These are phyloP conservation scores for Verticillium tricorpus DNA, from an alignment of 2,329 filamentous ascomycete species.

Conservation along the genomic window DNA sequence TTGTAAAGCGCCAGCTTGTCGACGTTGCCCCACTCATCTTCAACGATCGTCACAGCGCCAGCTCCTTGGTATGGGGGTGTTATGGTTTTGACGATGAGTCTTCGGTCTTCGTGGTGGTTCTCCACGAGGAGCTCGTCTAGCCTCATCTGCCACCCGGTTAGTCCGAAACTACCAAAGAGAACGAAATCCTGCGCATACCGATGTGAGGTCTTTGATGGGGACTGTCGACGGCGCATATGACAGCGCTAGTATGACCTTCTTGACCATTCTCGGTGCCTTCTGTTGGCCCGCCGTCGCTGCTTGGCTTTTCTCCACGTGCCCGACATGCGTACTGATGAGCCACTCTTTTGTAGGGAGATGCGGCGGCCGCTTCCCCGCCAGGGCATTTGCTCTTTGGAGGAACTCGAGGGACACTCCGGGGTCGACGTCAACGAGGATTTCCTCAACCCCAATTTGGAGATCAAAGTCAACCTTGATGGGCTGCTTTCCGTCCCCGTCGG, in stretches of 20 bases:
- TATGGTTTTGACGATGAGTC: conserved; percentile 23
- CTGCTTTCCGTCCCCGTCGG: not conserved
- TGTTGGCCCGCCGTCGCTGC: not conserved
- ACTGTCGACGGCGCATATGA: conserved; percentile 15
- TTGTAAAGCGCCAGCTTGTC: conserved; percentile 34
- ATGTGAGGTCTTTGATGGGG: conserved; percentile 6
- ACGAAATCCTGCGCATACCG: conserved; percentile 3
- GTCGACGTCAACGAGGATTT: conserved; percentile 16
- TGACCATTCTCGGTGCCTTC: conserved; percentile 17
- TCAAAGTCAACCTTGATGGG: conserved; percentile 9
- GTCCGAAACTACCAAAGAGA: not conserved
- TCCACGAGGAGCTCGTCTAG: conserved; percentile 24
- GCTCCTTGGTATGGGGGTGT: conserved; percentile 26
- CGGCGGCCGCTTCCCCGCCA: conserved; percentile 15
- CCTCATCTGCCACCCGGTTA: conserved; percentile 16
- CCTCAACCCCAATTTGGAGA: conserved; percentile 14
- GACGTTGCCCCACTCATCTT: conserved; percentile 28
- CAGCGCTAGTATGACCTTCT: conserved; percentile 17
- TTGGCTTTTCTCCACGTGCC: not conserved
- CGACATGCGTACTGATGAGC: conserved; percentile 15
- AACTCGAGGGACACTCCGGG: conserved; percentile 16
- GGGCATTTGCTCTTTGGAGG: conserved; percentile 14
- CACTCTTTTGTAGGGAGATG: conserved; percentile 6
- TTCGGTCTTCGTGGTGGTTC: conserved; percentile 27
- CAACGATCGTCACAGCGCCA: conserved; percentile 27